phyloP scores from a whole-genome alignment of 2,329 filamentous ascomycete genomes.

The Eurotiales sp. region DNA sequence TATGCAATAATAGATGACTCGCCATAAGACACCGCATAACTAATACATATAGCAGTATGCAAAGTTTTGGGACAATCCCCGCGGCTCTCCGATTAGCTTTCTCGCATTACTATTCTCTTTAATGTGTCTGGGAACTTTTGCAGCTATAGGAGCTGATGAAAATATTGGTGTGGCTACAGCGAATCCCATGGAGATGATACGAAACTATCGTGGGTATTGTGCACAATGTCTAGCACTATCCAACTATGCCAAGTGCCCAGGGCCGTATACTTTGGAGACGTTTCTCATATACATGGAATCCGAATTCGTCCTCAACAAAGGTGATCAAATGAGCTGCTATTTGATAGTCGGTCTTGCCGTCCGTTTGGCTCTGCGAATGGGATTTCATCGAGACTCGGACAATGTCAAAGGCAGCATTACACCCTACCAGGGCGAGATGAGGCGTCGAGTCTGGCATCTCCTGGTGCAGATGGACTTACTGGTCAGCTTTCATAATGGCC shows the following conservation, averaged over 20 bases:
- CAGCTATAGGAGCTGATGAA: not conserved
- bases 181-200: not conserved
- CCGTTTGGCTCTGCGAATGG: constrained; percentile 5
- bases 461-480: constrained; percentile 7
- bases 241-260: constrained; percentile 1
- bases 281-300: constrained; percentile 9
- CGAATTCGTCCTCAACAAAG: constrained; percentile 5
- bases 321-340: constrained; percentile 7
- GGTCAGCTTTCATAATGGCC: constrained; percentile 4
- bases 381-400: constrained; percentile 6
- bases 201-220: constrained; percentile 2
- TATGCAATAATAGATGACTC: not conserved
- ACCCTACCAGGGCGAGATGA: constrained; percentile 4
- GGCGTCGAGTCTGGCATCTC: constrained; percentile 10
- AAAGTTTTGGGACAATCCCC: constrained; percentile 3
- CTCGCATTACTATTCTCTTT: constrained; percentile 4
- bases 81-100: not conserved
- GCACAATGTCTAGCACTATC: constrained; percentile 7
- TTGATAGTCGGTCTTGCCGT: constrained; percentile 9
- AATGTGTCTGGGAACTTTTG: constrained; percentile 7
- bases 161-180: not conserved
- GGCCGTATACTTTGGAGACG: constrained; percentile 2
- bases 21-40: not conserved
- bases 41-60: constrained; percentile 1
- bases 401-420: constrained; percentile 4